These are phyloP conservation scores for Kodamaea arcana DNA, from an alignment of 1,139 yeast species.

Conservation along the genomic window DNA sequence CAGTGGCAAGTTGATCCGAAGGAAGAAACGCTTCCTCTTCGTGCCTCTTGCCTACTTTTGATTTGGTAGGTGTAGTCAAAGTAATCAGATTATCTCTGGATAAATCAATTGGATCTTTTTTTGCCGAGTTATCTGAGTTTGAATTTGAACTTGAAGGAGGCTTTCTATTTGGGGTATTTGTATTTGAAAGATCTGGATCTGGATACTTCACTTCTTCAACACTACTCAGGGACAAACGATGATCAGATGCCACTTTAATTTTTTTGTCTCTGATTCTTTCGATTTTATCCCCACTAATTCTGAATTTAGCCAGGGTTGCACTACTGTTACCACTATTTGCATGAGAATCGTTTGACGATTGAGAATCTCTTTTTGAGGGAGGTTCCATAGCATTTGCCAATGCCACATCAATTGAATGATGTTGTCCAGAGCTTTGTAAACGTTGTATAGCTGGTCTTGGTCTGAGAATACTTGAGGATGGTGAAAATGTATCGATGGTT, in stretches of 20 bases:
- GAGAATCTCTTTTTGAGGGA: conserved; percentile 1
- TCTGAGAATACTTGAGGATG: conserved; percentile 6
- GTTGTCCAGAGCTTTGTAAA: conserved; percentile 1
- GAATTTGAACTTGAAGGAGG: conserved; percentile 1
- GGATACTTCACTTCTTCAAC: conserved; percentile 18
- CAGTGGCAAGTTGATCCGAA: not conserved
- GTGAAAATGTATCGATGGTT: conserved; percentile 7
- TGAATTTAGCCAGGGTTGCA: conserved; percentile 13
- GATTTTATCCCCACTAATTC: conserved; percentile 11
- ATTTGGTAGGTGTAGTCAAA: not conserved
- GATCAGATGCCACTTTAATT: conserved; percentile 13
- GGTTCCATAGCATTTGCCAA: conserved; percentile 5
- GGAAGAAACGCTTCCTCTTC: not conserved
- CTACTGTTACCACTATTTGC: conserved; percentile 7
- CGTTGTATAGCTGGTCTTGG: conserved; percentile 4
- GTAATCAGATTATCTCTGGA: not conserved
- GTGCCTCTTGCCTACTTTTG: not conserved
- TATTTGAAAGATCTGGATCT: conserved; percentile 18
- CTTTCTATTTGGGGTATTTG: conserved; percentile 12
- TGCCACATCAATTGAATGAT: conserved; percentile 11
- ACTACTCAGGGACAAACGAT: conserved; percentile 14
- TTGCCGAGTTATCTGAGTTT: conserved; percentile 2
- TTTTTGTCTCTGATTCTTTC: conserved; percentile 11
- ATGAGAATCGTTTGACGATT: conserved; percentile 3
- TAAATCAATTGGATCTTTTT: conserved; percentile 4